Conservation (phyloP, 2,329 filamentous ascomycete species). For the Botryotinia narcissicola region DNA sequence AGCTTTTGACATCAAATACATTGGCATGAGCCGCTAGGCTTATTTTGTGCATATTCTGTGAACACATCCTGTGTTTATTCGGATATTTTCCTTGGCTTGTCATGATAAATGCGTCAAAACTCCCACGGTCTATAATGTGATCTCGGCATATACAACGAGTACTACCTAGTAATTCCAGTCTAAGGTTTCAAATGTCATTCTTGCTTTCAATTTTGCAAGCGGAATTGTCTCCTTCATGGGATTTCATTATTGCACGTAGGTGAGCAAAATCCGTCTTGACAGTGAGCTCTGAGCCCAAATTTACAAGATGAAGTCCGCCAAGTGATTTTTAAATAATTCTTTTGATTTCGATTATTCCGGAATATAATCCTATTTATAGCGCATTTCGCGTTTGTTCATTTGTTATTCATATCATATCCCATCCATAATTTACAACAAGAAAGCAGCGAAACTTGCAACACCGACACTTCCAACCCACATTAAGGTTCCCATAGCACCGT, state of each 20-base stretch:
- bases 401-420: slow-evolving; percentile 3
- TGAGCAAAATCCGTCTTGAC: neutral
- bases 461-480: slow-evolving; percentile 23
- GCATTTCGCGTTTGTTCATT: neutral
- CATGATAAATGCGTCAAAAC: neutral
- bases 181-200: neutral
- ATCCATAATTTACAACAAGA: slow-evolving; percentile 23
- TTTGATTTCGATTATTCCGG: slow-evolving; percentile 5
- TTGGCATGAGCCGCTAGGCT: neutral
- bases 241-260: neutral
- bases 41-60: neutral
- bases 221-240: neutral
- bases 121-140: neutral
- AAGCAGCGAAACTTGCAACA: slow-evolving; percentile 25
- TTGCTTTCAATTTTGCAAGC: neutral
- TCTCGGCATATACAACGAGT: neutral
- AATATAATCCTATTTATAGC: neutral
- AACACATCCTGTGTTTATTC: neutral
- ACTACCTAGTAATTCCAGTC: neutral
- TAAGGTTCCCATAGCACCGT: slow-evolving; percentile 22
- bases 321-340: neutral
- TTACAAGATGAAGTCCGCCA: neutral
- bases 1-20: neutral
- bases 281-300: neutral
- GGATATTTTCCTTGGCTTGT: neutral